phyloP scores from a whole-genome alignment of 2,329 filamentous ascomycete species.

The Aureobasidium vineae region DNA sequence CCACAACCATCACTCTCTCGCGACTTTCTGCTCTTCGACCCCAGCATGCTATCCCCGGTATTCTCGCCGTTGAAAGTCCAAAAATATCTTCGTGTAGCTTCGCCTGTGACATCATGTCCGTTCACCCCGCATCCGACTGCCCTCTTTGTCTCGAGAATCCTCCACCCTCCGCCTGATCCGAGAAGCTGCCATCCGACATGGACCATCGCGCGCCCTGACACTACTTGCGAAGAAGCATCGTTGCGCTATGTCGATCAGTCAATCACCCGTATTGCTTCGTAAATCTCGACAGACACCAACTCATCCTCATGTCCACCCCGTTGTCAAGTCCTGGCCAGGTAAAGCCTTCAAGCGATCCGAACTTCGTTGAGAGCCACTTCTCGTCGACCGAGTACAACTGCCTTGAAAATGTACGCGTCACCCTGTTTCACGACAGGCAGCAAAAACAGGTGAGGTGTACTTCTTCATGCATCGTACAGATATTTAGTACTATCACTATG shows the following conservation, averaged over 20 bases:
- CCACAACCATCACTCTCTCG: neutral
- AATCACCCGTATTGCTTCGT: constrained; percentile 15
- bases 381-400: neutral
- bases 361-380: neutral
- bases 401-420: neutral
- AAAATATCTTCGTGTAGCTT: neutral
- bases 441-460: neutral
- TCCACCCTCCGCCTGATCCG: constrained; percentile 11
- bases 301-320: neutral
- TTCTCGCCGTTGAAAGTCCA: neutral
- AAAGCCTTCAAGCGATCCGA: neutral
- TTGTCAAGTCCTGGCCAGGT: neutral
- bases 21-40: neutral
- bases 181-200: neutral
- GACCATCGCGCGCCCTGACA: constrained; percentile 8
- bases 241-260: constrained; percentile 7
- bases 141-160: neutral
- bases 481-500: neutral
- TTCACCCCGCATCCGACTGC: constrained; percentile 10
- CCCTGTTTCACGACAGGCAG: neutral
- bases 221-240: neutral
- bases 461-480: neutral
- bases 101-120: neutral
- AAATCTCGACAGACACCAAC: neutral
- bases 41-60: neutral